These are phyloP conservation scores for Neurospora sp. DNA, from an alignment of 495 filamentous ascomycete genomes.

Conservation along the genomic window DNA sequence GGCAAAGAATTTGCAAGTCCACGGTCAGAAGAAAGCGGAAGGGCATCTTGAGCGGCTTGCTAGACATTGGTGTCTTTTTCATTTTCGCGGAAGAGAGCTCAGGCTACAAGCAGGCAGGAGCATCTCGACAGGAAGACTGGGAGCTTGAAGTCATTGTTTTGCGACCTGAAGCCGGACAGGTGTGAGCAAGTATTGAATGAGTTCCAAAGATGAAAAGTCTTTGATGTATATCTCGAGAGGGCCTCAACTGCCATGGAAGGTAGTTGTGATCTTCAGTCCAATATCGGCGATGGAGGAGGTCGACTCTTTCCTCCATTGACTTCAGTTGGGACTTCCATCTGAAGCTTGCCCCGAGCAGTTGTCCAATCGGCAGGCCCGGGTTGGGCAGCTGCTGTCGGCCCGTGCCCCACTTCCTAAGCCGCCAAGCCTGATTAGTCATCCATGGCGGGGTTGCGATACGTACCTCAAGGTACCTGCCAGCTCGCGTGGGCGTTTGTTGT, in stretches of 20 bases:
- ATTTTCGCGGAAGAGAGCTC: not conserved
- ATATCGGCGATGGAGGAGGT: not conserved
- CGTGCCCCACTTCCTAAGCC: not conserved
- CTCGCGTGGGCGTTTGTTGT: not conserved
- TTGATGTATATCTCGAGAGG: not conserved
- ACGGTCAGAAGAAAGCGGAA: not conserved
- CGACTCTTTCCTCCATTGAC: not conserved
- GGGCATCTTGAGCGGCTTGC: not conserved
- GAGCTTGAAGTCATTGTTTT: not conserved
- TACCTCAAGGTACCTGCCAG: not conserved
- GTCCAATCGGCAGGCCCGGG: not conserved
- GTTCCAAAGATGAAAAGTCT: too few relatives aligned
- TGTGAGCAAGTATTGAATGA: too few relatives aligned
- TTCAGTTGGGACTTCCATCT: not conserved
- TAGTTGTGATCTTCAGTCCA: not conserved
- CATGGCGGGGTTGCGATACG: not conserved
- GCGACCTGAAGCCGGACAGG: not conserved
- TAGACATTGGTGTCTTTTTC: not conserved
- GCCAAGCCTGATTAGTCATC: not conserved
- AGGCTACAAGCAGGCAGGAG: not conserved
- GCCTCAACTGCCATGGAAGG: not conserved
- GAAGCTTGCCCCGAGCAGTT: not conserved
- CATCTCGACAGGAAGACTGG: not conserved
- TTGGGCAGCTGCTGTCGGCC: not conserved
- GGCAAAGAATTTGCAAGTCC: not conserved